A percentile compares a stretch with the other conserved stretches of the same genome.
Conservation (phyloP, 495 filamentous ascomycete species). For the Aspergillus bertholletiae region DNA sequence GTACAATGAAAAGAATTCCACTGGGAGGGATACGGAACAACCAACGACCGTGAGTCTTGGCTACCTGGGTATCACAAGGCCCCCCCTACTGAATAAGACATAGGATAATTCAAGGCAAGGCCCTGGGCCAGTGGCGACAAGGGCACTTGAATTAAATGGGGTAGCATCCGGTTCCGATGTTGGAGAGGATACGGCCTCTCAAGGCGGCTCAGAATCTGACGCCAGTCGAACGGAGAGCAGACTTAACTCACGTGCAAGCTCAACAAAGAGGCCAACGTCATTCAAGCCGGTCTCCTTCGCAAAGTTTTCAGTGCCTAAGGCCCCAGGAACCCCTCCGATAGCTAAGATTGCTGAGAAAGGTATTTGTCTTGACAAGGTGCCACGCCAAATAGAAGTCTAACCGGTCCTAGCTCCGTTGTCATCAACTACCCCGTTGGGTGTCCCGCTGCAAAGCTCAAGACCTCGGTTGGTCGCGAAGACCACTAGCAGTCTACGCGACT, state of each 20-base stretch:
- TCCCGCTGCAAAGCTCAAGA: slow-evolving; percentile 43
- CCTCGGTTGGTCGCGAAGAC: slow-evolving; percentile 68
- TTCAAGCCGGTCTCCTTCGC: slow-evolving; percentile 97
- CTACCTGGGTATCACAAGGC: neutral
- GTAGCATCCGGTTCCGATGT: slow-evolving; percentile 38
- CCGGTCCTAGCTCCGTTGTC: slow-evolving; percentile 33
- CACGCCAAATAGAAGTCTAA: slow-evolving; percentile 16
- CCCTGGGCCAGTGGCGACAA: slow-evolving; percentile 32
- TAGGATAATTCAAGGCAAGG: slow-evolving; percentile 36
- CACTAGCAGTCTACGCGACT: slow-evolving; percentile 52
- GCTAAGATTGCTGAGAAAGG: slow-evolving; percentile 57
- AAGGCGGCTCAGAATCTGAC: slow-evolving; percentile 47
- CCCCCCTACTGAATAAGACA: slow-evolving; percentile 18
- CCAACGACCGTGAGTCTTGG: slow-evolving; percentile 29
- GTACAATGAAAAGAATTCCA: slow-evolving; percentile 20
- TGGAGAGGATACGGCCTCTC: slow-evolving; percentile 44
- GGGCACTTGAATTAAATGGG: slow-evolving; percentile 45
- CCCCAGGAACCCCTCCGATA: slow-evolving; percentile 49
- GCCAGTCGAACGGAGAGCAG: slow-evolving; percentile 51
- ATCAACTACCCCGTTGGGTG: slow-evolving; percentile 37
- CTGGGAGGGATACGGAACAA: slow-evolving; percentile 28
- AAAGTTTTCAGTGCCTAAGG: slow-evolving; percentile 57
- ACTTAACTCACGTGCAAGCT: slow-evolving; percentile 62
- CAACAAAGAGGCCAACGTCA: slow-evolving; percentile 76
- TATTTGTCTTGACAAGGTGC: slow-evolving; percentile 19